Percentiles rank a stretch among this genome's conserved stretches.
These are phyloP conservation scores for Talaromyces sp. DNA, from an alignment of 2,329 filamentous ascomycete genomes.

Conservation along the genomic window DNA sequence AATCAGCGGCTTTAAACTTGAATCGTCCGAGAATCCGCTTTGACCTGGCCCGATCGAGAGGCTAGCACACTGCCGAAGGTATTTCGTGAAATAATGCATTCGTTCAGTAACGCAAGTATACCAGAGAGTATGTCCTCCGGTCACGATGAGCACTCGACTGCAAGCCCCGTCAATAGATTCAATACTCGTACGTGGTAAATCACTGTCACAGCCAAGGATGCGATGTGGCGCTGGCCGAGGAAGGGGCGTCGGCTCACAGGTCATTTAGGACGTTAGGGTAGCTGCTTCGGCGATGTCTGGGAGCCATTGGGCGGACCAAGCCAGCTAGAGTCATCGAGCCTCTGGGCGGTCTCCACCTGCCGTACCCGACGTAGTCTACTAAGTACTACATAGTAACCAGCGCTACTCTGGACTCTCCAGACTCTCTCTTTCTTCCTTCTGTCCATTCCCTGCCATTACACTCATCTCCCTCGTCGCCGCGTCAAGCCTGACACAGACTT, in stretches of 20 bases:
- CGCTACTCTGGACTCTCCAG: not conserved
- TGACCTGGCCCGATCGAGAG: not conserved
- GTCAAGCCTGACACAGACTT: not conserved
- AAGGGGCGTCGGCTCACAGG: not conserved
- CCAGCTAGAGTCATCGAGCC: not conserved
- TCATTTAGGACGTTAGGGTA: not conserved
- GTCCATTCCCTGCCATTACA: not conserved
- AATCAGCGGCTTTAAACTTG: not conserved
- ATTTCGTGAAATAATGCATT: not conserved
- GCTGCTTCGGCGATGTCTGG: not conserved
- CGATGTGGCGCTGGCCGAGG: constrained; percentile 8
- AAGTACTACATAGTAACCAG: too few species aligned
- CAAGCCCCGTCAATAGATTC: not conserved
- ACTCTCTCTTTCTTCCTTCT: not conserved
- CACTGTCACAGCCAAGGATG: not conserved
- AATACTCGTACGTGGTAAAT: too few species aligned
- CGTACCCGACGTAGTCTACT: not conserved
- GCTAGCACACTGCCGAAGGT: not conserved
- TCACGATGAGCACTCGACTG: not conserved
- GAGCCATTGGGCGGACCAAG: not conserved
- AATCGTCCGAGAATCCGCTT: not conserved
- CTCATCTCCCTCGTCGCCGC: not conserved
- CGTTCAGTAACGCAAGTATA: too few species aligned
- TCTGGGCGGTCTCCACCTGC: constrained; percentile 4
- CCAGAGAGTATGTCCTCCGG: too few species aligned